phyloP scores from a whole-genome alignment of 192 early-diverging fungal species.

The Linnemannia schmuckeri region DNA sequence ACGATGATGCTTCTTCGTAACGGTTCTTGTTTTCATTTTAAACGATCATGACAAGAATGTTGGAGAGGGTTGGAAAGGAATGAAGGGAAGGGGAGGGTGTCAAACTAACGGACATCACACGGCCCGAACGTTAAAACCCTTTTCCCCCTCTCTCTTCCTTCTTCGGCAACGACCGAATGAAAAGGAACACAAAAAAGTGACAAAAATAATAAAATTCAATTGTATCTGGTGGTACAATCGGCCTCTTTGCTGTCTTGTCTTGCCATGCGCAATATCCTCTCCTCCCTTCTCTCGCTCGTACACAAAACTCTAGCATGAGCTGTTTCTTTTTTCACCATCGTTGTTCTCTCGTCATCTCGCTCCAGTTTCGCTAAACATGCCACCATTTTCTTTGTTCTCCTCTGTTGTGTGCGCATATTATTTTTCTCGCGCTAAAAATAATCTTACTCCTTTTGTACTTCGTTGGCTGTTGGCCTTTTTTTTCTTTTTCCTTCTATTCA shows the following conservation, averaged over 20 bases:
- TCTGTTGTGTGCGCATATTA: too few relatives aligned
- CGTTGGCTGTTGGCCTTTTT: neutral
- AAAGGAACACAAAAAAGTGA: neutral
- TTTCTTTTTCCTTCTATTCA: neutral
- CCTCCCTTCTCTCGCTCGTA: too few relatives aligned
- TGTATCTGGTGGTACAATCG: neutral
- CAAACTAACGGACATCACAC: neutral
- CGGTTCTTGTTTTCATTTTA: neutral
- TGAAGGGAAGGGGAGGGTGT: neutral
- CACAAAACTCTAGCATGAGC: neutral
- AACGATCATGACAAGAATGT: neutral
- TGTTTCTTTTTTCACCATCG: neutral
- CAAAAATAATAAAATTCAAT: neutral
- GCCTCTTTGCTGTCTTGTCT: neutral
- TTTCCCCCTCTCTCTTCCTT: neutral
- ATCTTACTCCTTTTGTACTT: neutral
- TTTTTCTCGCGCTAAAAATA: conserved; percentile 3
- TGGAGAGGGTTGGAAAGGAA: neutral
- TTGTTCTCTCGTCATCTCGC: neutral
- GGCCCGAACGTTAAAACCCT: neutral
- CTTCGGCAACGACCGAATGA: neutral
- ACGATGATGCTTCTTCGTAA: neutral
- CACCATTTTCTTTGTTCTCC: neutral
- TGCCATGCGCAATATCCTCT: neutral
- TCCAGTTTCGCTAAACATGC: conserved; percentile 1